Evolutionary conservation across 306 rosid genomes (phyloP), one percentile per base, ranked within the genome.

Genomic region (Gillenia trifoliata): DNA sequence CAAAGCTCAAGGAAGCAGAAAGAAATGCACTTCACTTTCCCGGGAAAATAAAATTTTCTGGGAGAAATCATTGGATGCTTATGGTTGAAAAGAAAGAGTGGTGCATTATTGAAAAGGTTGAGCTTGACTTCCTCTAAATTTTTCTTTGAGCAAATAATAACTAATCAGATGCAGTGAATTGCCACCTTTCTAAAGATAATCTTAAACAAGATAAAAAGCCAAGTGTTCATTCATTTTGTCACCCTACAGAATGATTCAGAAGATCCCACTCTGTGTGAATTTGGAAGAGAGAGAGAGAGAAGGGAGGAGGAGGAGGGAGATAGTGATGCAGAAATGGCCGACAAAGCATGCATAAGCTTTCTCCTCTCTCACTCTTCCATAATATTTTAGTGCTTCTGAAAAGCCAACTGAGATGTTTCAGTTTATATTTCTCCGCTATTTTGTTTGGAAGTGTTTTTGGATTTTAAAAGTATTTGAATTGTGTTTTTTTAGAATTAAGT

Each of bases 191-290:
- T 56, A 29, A 77, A 30, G 72, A 77, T 77, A 22, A 73, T 66
- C 67, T 67, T 26, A 77, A 72, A 40, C 72, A 69, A 41, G 66
- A 62, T n/a, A 34, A 68, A 50, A 41, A 43, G 40, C 47, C 70
- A 34, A 28, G 61, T 64, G 38, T 64, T 72, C 72, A 33, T 70
- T 72, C 72, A 36, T 38, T 61, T 76, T 76, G 68, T 60, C 23
- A n/a, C 64, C 64, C 66, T 5, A 60, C 67, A 59, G 36, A 81
- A 81, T 72, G 78, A 77, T 76, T 75, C 10, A 26, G 55, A 72
- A 30, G 66, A 77, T 81, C 75, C 75, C 81, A 77, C 81, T 72
- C 64, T 67, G 68, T 72, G 75, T 60, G 72, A 72, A 70, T 40
- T 29, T 23, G 67, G 64, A 70, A 29, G 25, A 26, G 59, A 38